Conservation (phyloP, 2,329 filamentous ascomycete species). For the Fusarium temperatum region DNA sequence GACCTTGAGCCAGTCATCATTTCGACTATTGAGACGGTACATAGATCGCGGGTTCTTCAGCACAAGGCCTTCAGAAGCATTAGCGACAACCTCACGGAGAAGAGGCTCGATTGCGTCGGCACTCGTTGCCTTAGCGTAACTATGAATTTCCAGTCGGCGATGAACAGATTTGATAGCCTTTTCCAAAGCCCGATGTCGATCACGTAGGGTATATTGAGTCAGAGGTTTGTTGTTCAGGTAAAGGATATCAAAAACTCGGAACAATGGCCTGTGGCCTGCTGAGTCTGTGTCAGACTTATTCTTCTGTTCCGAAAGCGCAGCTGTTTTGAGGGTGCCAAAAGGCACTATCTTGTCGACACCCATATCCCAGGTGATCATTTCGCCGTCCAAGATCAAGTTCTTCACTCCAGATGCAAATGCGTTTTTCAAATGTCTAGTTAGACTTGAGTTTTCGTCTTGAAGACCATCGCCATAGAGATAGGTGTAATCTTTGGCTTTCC, state of each 20-base stretch:
- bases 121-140: constrained; percentile 71
- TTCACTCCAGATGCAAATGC: constrained; percentile 82
- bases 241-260: constrained; percentile 89
- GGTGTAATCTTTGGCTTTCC: constrained; percentile 96
- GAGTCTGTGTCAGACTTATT: constrained; percentile 64
- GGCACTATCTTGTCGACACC: constrained; percentile 83
- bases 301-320: constrained; percentile 80
- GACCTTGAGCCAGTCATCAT: constrained; percentile 98
- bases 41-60: constrained; percentile 90
- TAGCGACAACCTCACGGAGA: constrained; percentile 83
- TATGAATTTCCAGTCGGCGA: constrained; percentile 84
- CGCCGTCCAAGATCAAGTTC: constrained; percentile 92
- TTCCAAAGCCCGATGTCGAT: constrained; percentile 79
- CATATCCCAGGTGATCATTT: constrained; percentile 99
- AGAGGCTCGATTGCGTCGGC: constrained; percentile 80
- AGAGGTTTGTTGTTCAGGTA: constrained; percentile 84
- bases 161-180: constrained; percentile 74
- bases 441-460: constrained; percentile 75
- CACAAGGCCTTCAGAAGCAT: constrained; percentile 88
- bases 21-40: constrained; percentile 88
- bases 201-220: constrained; percentile 82
- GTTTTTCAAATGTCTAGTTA: constrained; percentile 81
- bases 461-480: constrained; percentile 88
- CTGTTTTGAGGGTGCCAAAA: constrained; percentile 94
- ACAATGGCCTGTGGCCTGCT: constrained; percentile 71